A percentile compares a stretch with the other conserved stretches of the same genome.
phyloP scores from a whole-genome alignment of 2,329 filamentous ascomycete species.

The Tolypocladium endophyticum region DNA sequence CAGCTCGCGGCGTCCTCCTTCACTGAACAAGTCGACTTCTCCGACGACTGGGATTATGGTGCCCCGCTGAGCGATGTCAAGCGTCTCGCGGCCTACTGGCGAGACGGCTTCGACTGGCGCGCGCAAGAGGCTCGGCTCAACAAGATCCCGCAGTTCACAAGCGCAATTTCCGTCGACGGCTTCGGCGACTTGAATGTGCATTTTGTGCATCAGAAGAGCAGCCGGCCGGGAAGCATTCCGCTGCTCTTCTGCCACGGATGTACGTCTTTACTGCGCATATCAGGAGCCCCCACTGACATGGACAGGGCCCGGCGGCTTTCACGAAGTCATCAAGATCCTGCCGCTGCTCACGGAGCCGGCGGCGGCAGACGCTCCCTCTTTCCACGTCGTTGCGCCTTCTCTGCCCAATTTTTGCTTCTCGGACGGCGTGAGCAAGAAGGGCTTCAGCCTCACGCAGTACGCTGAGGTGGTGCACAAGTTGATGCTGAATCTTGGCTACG shows the following conservation, averaged over 20 bases:
- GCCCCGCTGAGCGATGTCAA: slow-evolving; percentile 20
- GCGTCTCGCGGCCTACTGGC: slow-evolving; percentile 25
- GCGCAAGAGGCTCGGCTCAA: slow-evolving; percentile 49
- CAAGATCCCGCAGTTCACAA: slow-evolving; percentile 44
- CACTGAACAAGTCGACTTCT: slow-evolving; percentile 18
- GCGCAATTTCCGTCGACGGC: slow-evolving; percentile 39
- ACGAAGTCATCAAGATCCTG: slow-evolving; percentile 56
- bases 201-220: slow-evolving; percentile 49
- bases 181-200: slow-evolving; percentile 53
- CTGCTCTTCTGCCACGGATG: slow-evolving; percentile 39
- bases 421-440: slow-evolving; percentile 15
- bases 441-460: slow-evolving; percentile 22
- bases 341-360: slow-evolving; percentile 27
- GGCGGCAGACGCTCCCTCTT: slow-evolving; percentile 23
- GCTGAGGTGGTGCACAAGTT: slow-evolving; percentile 53
- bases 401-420: slow-evolving; percentile 41
- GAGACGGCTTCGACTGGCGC: slow-evolving; percentile 49
- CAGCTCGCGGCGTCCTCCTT: slow-evolving; percentile 21
- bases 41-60: slow-evolving; percentile 22
- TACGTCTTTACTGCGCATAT: background rate
- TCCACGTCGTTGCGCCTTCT: slow-evolving; percentile 47
- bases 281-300: background rate
- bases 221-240: slow-evolving; percentile 44
- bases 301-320: slow-evolving; percentile 53
- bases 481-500: slow-evolving; percentile 56